Conservation (phyloP, 140 eudicot genomes). For the Anethum foeniculum region DNA sequence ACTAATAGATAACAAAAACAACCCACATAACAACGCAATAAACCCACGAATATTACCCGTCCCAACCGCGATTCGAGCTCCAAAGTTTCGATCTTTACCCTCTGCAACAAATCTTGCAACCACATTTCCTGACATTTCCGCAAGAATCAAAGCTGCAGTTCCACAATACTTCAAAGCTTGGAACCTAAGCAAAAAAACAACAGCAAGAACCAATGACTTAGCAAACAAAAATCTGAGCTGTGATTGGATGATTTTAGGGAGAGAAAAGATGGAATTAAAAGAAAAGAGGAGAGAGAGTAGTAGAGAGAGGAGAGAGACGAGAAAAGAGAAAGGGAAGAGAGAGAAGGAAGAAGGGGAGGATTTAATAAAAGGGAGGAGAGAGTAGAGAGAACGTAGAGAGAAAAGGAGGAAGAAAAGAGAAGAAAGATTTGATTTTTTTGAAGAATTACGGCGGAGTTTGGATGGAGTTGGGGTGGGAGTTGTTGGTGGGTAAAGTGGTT, state of each 20-base stretch:
- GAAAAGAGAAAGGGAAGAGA: constrained; percentile 68
- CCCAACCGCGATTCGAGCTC: constrained; percentile 21
- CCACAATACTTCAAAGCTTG: constrained; percentile 92
- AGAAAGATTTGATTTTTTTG: constrained; percentile 36
- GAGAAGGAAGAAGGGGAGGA: constrained; percentile 71
- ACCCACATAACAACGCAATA: constrained; percentile 40
- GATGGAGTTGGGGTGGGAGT: constrained; percentile 92
- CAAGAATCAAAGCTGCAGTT: constrained; percentile 79
- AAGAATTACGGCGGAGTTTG: constrained; percentile 46
- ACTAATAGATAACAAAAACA: constrained; percentile 58
- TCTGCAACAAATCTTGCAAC: constrained; percentile 48
- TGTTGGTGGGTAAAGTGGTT: constrained; percentile 20
- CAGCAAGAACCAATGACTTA: constrained; percentile 53
- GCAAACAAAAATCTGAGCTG: constrained; percentile 37
- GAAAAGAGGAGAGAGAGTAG: constrained; percentile 56
- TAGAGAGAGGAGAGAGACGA: constrained; percentile 78
- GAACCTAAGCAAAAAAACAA: constrained; percentile 64
- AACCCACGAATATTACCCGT: constrained; percentile 70
- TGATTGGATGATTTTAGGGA: constrained; percentile 30
- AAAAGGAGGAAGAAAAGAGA: constrained; percentile 63
- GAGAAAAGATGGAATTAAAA: constrained; percentile 33
- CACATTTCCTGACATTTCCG: constrained; percentile 62
- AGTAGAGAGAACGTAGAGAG: constrained; percentile 85
- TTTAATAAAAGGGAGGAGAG: constrained; percentile 78
- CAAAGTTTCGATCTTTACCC: constrained; percentile 27